Conservation (phyloP, 768 basidiomycete species). For the Nidula microcarpa region DNA sequence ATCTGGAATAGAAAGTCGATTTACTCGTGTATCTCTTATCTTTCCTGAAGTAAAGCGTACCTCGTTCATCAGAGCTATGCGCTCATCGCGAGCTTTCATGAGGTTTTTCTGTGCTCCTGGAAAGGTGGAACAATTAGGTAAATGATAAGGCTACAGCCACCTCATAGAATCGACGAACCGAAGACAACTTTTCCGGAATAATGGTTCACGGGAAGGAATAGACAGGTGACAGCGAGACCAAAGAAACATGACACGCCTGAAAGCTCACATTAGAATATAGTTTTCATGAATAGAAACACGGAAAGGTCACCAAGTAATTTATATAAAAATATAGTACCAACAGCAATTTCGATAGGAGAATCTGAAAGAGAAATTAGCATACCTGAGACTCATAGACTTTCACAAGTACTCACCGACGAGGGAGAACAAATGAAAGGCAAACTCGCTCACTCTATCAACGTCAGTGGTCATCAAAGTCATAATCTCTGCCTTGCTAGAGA, state of each 20-base stretch:
- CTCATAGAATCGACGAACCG: slow-evolving; percentile 6
- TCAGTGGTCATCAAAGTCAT: slow-evolving; percentile 97
- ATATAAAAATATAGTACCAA: slow-evolving; percentile 77
- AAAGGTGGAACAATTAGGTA: neutral
- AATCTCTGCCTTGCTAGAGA: slow-evolving; percentile 71
- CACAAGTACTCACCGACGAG: slow-evolving; percentile 54
- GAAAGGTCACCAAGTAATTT: slow-evolving; percentile 55
- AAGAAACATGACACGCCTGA: slow-evolving; percentile 67
- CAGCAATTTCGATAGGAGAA: slow-evolving; percentile 72
- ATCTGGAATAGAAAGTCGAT: slow-evolving; percentile 17
- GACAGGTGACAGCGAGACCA: slow-evolving; percentile 72
- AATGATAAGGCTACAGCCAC: neutral
- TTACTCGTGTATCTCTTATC: no score
- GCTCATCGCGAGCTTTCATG: slow-evolving; percentile 90
- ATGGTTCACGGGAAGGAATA: slow-evolving; percentile 79
- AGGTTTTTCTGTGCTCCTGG: slow-evolving; percentile 60
- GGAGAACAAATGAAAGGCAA: slow-evolving; percentile 74
- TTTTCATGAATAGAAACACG: neutral
- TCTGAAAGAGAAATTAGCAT: slow-evolving; percentile 32
- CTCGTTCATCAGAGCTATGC: slow-evolving; percentile 88
- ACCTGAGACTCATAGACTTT: neutral
- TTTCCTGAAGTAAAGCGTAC: slow-evolving; percentile 3
- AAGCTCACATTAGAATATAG: neutral
- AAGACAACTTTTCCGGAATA: slow-evolving; percentile 79
- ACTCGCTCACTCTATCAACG: slow-evolving; percentile 85